Evolutionary conservation across 306 rosid species (phyloP).

Genomic region (Cucurbita argyrosperma): DNA sequence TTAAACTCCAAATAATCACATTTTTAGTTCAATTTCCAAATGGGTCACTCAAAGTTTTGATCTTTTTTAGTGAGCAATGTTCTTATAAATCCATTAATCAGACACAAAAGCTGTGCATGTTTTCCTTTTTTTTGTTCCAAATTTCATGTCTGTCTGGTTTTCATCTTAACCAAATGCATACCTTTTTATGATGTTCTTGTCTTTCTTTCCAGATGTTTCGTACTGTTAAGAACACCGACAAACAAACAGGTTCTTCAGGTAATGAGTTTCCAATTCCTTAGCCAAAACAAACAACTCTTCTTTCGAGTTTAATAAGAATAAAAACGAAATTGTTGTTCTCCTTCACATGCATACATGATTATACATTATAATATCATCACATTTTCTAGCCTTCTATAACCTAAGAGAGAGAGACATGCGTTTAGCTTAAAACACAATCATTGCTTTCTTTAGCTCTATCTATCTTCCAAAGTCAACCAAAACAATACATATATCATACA

Average conservation of each 20-base stretch:
- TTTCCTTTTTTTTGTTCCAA: neutral
- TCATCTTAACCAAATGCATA: neutral
- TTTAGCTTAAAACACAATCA: too few species aligned
- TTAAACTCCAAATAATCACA: constrained; percentile 14
- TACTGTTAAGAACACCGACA: constrained; percentile 91
- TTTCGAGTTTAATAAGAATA: neutral
- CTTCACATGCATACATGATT: too few species aligned
- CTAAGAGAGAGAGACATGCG: too few species aligned
- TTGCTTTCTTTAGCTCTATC: too few species aligned
- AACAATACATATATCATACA: too few species aligned
- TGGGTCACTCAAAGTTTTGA: neutral
- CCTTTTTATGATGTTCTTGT: neutral
- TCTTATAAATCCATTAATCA: neutral
- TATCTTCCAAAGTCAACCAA: too few species aligned
- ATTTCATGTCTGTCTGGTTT: neutral
- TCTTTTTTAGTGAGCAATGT: neutral
- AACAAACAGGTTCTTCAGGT: constrained; percentile 81
- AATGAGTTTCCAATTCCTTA: constrained; percentile 12
- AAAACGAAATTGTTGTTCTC: neutral
- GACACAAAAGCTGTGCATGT: neutral
- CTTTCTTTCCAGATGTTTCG: constrained; percentile 66
- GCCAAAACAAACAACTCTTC: neutral
- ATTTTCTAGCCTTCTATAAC: too few species aligned
- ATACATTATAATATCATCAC: too few species aligned
- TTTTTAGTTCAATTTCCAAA: neutral